Conservation (phyloP, 106 monocot genomes). For the Acanthochlamys bracteata region DNA sequence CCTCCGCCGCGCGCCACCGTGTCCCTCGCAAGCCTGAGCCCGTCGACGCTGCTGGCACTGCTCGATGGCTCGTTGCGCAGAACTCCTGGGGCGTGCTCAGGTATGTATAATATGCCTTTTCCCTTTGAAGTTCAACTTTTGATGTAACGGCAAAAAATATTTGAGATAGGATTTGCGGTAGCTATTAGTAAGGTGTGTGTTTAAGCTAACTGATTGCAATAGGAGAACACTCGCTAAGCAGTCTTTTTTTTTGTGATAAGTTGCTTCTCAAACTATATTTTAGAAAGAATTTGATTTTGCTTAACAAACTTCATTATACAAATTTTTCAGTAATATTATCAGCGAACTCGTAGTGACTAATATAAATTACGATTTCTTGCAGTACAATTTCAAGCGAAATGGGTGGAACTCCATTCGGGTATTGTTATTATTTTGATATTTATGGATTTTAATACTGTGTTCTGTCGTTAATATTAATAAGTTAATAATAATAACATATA, state of each 20-base stretch:
- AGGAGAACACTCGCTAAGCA: neutral
- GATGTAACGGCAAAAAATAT: neutral
- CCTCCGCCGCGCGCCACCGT: conserved; percentile 16
- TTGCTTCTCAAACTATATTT: neutral
- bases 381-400: conserved; percentile 78
- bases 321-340: neutral
- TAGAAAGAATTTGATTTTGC: too few relatives aligned
- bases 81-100: conserved; percentile 88
- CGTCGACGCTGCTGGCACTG: conserved; percentile 51
- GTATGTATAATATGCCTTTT: conserved; percentile 13
- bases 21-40: conserved; percentile 51
- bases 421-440: neutral
- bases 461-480: neutral
- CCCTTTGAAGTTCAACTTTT: neutral
- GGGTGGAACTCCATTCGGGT: conserved; percentile 85
- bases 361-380: conserved; percentile 8
- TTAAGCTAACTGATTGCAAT: neutral
- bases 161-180: neutral
- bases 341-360: neutral
- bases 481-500: neutral
- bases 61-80: conserved; percentile 69
- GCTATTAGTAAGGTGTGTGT: neutral
- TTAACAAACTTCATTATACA: too few relatives aligned
- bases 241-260: neutral
- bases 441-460: neutral